Base-by-base conservation (phyloP, 805 yeast genomes). In the Ogataea minuta region DNA sequence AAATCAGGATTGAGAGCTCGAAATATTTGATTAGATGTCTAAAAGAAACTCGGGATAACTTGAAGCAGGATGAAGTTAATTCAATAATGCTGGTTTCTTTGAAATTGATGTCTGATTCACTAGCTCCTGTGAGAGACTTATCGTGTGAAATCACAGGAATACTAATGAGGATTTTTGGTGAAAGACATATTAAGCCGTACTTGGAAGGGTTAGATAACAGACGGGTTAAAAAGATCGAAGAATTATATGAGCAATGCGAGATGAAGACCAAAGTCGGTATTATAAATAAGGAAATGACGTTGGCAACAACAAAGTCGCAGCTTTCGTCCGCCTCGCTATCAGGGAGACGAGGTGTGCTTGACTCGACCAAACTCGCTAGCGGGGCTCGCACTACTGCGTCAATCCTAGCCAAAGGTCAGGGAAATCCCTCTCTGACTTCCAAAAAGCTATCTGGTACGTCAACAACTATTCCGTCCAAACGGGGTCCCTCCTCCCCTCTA, bases 71-170 rank as follows among this genome's bases (percentile, higher is more conserved):
- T 0, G 88, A 84, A 38, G 56, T 80, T 31, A 84, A 81, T 41
- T 56, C 59, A 6, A 76, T 87, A 1, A 72, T 81, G 64, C 74
- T 68, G 1, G 59, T 67, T 2, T 73, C 79, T 1, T 67, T 75
- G 7, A 85, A 81, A 52, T 67, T 86, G n/a, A 72, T 88, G 28
- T 69, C 76, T 28, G 99, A 93, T 50, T 80, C 95, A 0, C 85
- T 83, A 56, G 95, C 88, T 33, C 85, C 91, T 1, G 82, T 86
- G 2, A 76, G 99, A 56, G 76, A 80, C 35, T 79, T 81, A 4
- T 83, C 91, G 0, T 82, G 88, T 31, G 85, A 82, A 53, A 70
- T 81, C 49, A 72, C 89, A 25, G 98, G 96, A 6, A 78, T 85
- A 0, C 60, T 89, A 34, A 81, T 86, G 82, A 87, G 84, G 59